Conservation (phyloP, 345 rosid species). For the Carallia pectinifolia region DNA sequence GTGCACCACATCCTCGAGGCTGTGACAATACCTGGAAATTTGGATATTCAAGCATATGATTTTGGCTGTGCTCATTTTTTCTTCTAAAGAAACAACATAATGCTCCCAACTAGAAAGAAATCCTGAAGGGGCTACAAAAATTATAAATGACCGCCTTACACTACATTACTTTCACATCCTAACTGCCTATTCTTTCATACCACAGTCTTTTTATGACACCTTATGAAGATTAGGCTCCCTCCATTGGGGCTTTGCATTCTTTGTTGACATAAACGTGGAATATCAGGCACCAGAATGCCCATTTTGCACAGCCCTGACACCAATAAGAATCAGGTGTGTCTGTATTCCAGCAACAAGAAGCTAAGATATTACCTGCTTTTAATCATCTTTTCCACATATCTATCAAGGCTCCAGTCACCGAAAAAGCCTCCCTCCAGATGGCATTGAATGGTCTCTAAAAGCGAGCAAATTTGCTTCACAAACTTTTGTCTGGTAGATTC, state of each 20-base stretch:
- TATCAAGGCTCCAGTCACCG: slow-evolving; percentile 88
- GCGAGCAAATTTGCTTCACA: slow-evolving; percentile 71
- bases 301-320: not conserved
- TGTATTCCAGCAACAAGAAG: not conserved
- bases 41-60: slow-evolving; percentile 13
- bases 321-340: not conserved
- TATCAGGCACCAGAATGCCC: not conserved
- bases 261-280: not conserved
- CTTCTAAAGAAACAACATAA: not conserved
- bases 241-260: too few relatives aligned
- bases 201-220: too few relatives aligned
- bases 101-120: not conserved
- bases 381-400: slow-evolving; percentile 69
- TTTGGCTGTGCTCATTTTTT: not conserved
- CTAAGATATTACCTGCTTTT: slow-evolving; percentile 51
- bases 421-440: slow-evolving; percentile 86
- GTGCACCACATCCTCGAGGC: slow-evolving; percentile 60
- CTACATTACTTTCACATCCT: not conserved
- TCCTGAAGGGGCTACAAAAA: too few relatives aligned
- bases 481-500: slow-evolving; percentile 62
- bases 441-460: slow-evolving; percentile 73
- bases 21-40: slow-evolving; percentile 55
- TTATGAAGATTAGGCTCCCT: too few relatives aligned
- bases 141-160: too few relatives aligned
- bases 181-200: not conserved